A percentile compares a stretch with the other conserved stretches of the same genome.
Evolutionary conservation across 305 asterid genomes (phyloP).

Genomic region (Fraxinus albicans): DNA sequence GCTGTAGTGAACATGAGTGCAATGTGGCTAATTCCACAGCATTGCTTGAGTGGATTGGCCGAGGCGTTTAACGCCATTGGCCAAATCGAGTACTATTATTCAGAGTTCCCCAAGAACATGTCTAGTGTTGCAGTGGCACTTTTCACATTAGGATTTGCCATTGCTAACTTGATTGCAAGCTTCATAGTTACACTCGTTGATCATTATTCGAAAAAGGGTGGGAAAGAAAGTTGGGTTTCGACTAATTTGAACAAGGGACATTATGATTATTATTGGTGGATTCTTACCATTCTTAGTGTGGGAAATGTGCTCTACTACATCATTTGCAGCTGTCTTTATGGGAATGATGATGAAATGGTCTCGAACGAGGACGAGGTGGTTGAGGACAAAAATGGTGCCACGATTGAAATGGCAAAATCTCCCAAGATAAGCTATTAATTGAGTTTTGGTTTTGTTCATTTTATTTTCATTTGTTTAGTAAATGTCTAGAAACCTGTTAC

Average conservation of each 20-base stretch:
- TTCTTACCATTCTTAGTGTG: slow-evolving; percentile 40
- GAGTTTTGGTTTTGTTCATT: background rate
- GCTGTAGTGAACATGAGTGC: slow-evolving; percentile 62
- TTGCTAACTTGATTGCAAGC: slow-evolving; percentile 56
- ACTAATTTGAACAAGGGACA: slow-evolving; percentile 60
- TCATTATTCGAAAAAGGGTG: slow-evolving; percentile 34
- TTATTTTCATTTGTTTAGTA: background rate
- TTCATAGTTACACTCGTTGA: slow-evolving; percentile 42
- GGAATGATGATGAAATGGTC: slow-evolving; percentile 14
- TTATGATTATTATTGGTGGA: slow-evolving; percentile 75
- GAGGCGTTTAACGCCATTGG: slow-evolving; percentile 75
- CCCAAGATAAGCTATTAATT: background rate
- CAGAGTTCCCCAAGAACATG: slow-evolving; percentile 69
- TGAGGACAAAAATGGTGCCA: slow-evolving; percentile 4
- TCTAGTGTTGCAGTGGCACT: slow-evolving; percentile 62
- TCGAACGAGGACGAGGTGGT: background rate
- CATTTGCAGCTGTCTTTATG: slow-evolving; percentile 35
- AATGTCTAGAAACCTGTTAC: background rate
- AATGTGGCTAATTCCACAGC: slow-evolving; percentile 63
- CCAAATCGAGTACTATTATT: slow-evolving; percentile 58
- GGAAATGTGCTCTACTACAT: slow-evolving; percentile 47
- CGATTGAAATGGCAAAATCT: background rate
- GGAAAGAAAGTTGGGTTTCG: slow-evolving; percentile 56
- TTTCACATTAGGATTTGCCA: slow-evolving; percentile 46
- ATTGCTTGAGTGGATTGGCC: slow-evolving; percentile 47